Conservation (phyloP, 768 basidiomycete genomes). For the Pleurotus pulmonarius region DNA sequence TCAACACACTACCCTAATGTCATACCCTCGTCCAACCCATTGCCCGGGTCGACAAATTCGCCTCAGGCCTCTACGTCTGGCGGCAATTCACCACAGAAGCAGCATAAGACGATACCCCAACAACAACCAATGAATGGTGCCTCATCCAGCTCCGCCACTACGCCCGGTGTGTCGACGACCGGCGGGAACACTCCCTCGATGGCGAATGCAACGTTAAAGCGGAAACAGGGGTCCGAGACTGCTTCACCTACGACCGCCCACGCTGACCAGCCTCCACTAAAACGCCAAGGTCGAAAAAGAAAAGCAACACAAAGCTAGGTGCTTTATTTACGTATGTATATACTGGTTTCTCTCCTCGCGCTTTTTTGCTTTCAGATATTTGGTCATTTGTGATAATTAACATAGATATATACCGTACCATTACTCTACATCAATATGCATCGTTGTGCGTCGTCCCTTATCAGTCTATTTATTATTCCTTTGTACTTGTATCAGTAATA, state of each 20-base stretch:
- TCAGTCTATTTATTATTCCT: slow-evolving; percentile 25
- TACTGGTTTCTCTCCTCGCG: slow-evolving; percentile 18
- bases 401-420: slow-evolving; percentile 9
- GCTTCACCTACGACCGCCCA: slow-evolving; percentile 50
- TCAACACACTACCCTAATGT: slow-evolving; percentile 43
- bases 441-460: slow-evolving; percentile 18
- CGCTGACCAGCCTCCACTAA: slow-evolving; percentile 42
- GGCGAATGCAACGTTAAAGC: slow-evolving; percentile 48
- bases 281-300: slow-evolving; percentile 51
- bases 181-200: slow-evolving; percentile 48
- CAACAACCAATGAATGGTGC: slow-evolving; percentile 27
- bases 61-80: slow-evolving; percentile 52
- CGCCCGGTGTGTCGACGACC: slow-evolving; percentile 29
- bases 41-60: slow-evolving; percentile 34
- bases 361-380: slow-evolving; percentile 13
- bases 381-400: slow-evolving; percentile 13
- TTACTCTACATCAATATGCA: slow-evolving; percentile 9
- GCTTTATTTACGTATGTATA: slow-evolving; percentile 27
- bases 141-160: slow-evolving; percentile 26
- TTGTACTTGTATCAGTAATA: slow-evolving; percentile 16
- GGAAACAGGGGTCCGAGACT: slow-evolving; percentile 42
- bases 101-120: slow-evolving; percentile 53
- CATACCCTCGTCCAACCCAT: slow-evolving; percentile 43
- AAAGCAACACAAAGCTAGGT: slow-evolving; percentile 46
- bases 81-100: slow-evolving; percentile 57